Evolutionary conservation across 768 basidiomycete species (phyloP), one percentile per base, ranked within the genome.

Genomic region (Suillus subaureus): DNA sequence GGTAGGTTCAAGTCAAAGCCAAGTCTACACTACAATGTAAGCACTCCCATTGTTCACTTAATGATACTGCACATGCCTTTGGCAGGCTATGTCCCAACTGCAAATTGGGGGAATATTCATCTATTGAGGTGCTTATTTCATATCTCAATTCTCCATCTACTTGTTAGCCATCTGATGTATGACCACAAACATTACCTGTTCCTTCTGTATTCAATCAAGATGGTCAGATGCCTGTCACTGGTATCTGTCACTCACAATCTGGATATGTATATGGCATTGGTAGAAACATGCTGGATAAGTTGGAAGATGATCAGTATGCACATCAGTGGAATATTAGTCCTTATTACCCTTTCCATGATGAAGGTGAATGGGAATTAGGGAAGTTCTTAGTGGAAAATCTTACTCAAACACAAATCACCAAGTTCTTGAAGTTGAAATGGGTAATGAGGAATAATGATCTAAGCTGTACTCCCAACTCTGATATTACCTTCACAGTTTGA

Each of bases 351-450:
- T 81, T 79, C 64, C 61, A 68, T 9, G 72, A 73, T 7, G 61
- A 70, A 21, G 67, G 62, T 0, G 77, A 81, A 64, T 80, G 79
- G 78, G 72, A 79, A 63, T 47, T 79, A 1, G 77, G 70, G 3
- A 71, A 66, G 8, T 79, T 76, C 63, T 69, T 43, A 37, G 63
- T n/a, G 42, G 55, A 76, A 72, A 49, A 74, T 72, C 33, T 66
- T 15, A 64, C 23, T 3, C 47, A 66, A 70, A 66, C 69, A 1
- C 66, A 70, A 26, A 72, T 77, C 0, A 63, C 70, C 21, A 61
- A 74, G 23, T 77, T 79, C 40, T 58, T 80, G 21, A 67, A 68
- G 16, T 68, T 79, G 15, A 18, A 68, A 63, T 65, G 73, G 61
- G 75, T 78, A 66, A 21, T n/a, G 15, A 33, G 4, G 31, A 33